Percentiles rank a stretch among this genome's conserved stretches.
Evolutionary conservation across 169 alveolate species (phyloP).

Genomic region (Plasmodium vinckei): DNA sequence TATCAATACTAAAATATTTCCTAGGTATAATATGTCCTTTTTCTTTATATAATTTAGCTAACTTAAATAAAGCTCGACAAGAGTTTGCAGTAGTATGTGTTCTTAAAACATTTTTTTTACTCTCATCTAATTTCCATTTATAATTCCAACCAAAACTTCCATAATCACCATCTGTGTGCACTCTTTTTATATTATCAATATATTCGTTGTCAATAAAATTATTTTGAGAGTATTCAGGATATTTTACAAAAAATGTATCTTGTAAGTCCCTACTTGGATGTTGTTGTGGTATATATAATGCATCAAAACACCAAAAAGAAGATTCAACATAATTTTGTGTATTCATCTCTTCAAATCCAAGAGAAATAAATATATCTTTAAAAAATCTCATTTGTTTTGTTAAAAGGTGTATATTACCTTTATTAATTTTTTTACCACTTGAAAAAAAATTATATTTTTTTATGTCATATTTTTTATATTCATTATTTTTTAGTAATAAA

Average conservation of each 20-base stretch:
- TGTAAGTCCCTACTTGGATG: constrained; percentile 99
- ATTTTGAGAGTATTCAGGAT: constrained; percentile 40
- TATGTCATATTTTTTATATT: constrained; percentile 78
- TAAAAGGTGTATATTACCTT: constrained; percentile 92
- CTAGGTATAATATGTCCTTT: constrained; percentile 87
- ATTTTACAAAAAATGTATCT: constrained; percentile 98
- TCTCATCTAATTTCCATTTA: constrained; percentile 95
- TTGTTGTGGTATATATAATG: constrained; percentile 99
- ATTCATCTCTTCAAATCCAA: constrained; percentile 99
- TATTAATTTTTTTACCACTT: constrained; percentile 87
- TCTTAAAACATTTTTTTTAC: constrained; percentile 89
- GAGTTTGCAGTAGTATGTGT: constrained; percentile 99
- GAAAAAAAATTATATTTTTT: constrained; percentile 88
- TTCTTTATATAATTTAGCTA: constrained; percentile 93
- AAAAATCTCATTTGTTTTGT: constrained; percentile 89
- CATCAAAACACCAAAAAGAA: constrained; percentile 99
- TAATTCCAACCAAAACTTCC: constrained; percentile 99
- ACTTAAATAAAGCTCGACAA: constrained; percentile 93
- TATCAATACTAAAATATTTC: constrained; percentile 98
- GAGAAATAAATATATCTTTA: constrained; percentile 90
- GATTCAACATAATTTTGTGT: constrained; percentile 98
- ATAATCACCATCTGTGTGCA: constrained; percentile 94
- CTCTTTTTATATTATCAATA: constrained; percentile 92
- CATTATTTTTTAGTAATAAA: constrained; percentile 30
- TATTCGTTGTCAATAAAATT: constrained; percentile 81